Evolutionary conservation across 1,284 basidiomycete species (phyloP), one percentile per base, ranked within the genome.

Genomic region (Volvariella surrecta): DNA sequence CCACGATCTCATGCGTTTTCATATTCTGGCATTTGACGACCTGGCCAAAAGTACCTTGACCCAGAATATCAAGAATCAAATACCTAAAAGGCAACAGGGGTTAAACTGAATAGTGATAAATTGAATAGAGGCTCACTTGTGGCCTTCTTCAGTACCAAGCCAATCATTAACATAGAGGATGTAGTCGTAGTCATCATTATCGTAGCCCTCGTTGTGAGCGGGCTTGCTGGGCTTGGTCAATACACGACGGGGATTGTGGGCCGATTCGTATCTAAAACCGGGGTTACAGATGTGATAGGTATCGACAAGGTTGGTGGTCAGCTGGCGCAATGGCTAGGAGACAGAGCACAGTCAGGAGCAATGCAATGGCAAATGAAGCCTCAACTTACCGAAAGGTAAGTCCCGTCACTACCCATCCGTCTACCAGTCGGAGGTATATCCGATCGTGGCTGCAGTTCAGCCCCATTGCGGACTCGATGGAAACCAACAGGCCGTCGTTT

Each of bases 21-120:
- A 98, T 95, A 60, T 99, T 97, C 63, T 98, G 96, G 61, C 96
- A 99, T 63, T 99, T 99, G 59, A 99, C 96, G 20, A 99, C 95
- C 63, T 99, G 95, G 1, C 96, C 95, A 55, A 99, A 99, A 2
- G 95, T 99, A 28, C 95, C 95, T 63, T 99, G 95, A 11, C 95
- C 95, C 24, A 99, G 78, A 45, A 99, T 90, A 63, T 99, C 96
- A 39, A 99, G 79, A 57, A 99, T 99, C 53, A 99, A 74, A 62
- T 98, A 99, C 60, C 91, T 91, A 65, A 38, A 54, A 52, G 41
- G n/a, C 30, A 44, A 44, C 17, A 42, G 34, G 35, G 41, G 43
- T 44, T 45, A 45, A 45, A n/a, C 30, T 18, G 31, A 42, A 37
- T 30, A 34, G 18, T 50, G 22, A 39, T 32, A 43, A 38, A 46